Percentiles rank a stretch among this genome's conserved stretches.
Conservation (phyloP, 768 basidiomycete species). For the Pisolithus albus region DNA sequence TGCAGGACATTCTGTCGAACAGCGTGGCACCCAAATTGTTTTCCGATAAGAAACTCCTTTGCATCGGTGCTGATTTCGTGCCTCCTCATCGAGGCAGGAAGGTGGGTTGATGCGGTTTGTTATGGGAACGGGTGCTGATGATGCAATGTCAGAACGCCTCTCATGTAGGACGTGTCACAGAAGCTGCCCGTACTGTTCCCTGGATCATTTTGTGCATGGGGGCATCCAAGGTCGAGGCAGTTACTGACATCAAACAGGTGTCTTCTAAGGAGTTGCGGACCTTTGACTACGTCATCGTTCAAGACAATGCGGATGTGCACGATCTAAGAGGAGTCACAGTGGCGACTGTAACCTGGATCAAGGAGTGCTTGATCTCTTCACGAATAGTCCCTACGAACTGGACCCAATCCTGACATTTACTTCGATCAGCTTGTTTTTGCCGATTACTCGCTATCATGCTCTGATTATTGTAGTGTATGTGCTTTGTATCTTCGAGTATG, state of each 20-base stretch:
- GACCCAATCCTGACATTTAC: neutral
- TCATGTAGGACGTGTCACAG: constrained; percentile 28
- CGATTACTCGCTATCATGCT: constrained; percentile 5
- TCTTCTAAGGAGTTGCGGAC: constrained; percentile 16
- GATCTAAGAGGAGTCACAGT: constrained; percentile 26
- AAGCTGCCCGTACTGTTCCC: constrained; percentile 42
- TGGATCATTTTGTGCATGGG: constrained; percentile 77
- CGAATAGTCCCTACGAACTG: constrained; percentile 34
- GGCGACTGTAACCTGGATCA: constrained; percentile 66
- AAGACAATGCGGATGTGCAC: constrained; percentile 31
- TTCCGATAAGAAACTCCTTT: constrained; percentile 47
- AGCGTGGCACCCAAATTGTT: constrained; percentile 54
- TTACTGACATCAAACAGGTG: constrained; percentile 36
- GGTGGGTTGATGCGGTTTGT: constrained; percentile 5
- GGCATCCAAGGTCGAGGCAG: constrained; percentile 61
- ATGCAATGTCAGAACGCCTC: constrained; percentile 14
- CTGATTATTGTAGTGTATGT: constrained; percentile 9
- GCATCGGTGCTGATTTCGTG: constrained; percentile 51
- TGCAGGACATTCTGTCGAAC: constrained; percentile 55
- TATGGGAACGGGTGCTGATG: neutral
- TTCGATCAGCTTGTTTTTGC: neutral
- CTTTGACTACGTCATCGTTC: constrained; percentile 62
- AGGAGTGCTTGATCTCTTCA: constrained; percentile 67
- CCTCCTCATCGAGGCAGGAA: constrained; percentile 27
- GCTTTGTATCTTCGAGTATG: neutral